These are phyloP conservation scores for Kwoniella heveanensis DNA, from an alignment of 768 basidiomycete species.

Conservation along the genomic window DNA sequence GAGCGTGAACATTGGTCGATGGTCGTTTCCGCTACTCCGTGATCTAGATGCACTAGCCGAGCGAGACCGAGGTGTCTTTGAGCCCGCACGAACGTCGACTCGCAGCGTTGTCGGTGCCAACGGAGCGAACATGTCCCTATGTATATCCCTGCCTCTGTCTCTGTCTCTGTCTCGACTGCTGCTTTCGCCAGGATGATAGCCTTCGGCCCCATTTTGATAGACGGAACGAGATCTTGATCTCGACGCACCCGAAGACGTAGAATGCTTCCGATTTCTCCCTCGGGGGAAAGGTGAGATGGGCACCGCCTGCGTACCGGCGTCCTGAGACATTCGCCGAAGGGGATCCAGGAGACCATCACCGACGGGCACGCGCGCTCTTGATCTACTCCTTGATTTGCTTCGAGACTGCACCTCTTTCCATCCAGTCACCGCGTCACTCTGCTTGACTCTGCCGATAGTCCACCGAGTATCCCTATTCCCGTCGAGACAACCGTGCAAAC, in stretches of 20 bases:
- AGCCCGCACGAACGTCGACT: not conserved
- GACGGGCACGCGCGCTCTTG: slow-evolving; percentile 23
- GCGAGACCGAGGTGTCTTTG: slow-evolving; percentile 23
- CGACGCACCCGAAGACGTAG: slow-evolving; percentile 1
- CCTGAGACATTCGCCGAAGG: slow-evolving; percentile 1
- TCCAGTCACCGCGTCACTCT: slow-evolving; percentile 57
- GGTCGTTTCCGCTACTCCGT: slow-evolving; percentile 20
- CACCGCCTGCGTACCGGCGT: slow-evolving; percentile 17
- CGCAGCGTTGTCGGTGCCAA: not conserved
- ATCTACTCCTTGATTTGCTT: slow-evolving; percentile 37
- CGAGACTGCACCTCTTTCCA: slow-evolving; percentile 49
- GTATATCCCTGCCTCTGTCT: not conserved
- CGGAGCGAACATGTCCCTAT: slow-evolving; percentile 11
- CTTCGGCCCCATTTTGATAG: not conserved
- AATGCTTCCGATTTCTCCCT: slow-evolving; percentile 10
- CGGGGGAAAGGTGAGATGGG: slow-evolving; percentile 23
- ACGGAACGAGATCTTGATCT: not conserved
- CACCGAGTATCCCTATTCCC: slow-evolving; percentile 67
- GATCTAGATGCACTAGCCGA: slow-evolving; percentile 28
- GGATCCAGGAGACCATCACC: slow-evolving; percentile 18
- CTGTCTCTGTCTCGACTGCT: not conserved
- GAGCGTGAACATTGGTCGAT: slow-evolving; percentile 25
- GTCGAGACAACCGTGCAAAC: slow-evolving; percentile 79
- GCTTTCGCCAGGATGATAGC: too few species aligned
- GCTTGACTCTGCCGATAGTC: slow-evolving; percentile 78